Conservation (phyloP, 2,329 filamentous ascomycete genomes). For the Penicillium concentricum region DNA sequence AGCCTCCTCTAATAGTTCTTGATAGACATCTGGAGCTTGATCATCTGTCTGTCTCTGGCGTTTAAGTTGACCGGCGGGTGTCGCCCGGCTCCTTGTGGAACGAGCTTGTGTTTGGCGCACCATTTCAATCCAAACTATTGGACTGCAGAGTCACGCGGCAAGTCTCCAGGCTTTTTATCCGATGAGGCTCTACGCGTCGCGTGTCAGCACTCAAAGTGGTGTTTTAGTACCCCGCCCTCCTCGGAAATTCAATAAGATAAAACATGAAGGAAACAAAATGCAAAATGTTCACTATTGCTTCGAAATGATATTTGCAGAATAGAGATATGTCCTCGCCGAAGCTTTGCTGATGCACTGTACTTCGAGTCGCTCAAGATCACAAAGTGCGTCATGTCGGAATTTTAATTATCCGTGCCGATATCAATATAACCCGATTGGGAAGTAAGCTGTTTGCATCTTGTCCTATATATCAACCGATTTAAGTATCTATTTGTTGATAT, state of each 20-base stretch:
- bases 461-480: neutral
- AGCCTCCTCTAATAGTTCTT: slow-evolving; percentile 44
- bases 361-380: neutral
- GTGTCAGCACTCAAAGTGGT: slow-evolving; percentile 3
- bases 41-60: slow-evolving; percentile 21
- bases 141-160: neutral
- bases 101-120: slow-evolving; percentile 21
- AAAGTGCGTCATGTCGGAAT: slow-evolving; percentile 9
- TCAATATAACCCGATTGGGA: slow-evolving; percentile 10
- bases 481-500: neutral
- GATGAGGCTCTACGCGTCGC: slow-evolving; percentile 3
- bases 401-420: slow-evolving; percentile 1
- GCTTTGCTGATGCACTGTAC: neutral
- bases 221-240: neutral
- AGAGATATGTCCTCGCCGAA: no score
- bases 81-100: slow-evolving; percentile 13
- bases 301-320: neutral
- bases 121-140: slow-evolving; percentile 8
- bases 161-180: neutral
- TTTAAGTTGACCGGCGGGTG: slow-evolving; percentile 11
- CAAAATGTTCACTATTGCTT: neutral
- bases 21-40: slow-evolving; percentile 39
- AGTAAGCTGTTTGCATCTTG: neutral
- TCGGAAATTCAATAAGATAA: neutral
- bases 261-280: neutral